Evolutionary conservation across 83 land plant species (phyloP).

Genomic region (Diphasiastrum complanatum): DNA sequence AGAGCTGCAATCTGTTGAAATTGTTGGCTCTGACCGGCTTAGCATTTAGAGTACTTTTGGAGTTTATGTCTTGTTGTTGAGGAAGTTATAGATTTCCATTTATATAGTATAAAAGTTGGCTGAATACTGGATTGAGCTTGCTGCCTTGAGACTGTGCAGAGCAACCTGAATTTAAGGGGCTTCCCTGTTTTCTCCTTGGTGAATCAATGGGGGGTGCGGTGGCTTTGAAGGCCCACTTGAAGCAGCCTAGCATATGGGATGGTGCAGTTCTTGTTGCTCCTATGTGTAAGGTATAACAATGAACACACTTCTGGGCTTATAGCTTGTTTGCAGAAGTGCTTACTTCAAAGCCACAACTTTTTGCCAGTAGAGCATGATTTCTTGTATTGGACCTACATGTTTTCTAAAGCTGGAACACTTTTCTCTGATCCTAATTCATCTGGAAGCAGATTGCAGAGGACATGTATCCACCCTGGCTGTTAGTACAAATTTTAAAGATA

Average conservation of each 20-base stretch:
- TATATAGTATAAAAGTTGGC: no score
- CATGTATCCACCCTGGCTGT: conserved; percentile 31
- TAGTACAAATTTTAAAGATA: conserved; percentile 17
- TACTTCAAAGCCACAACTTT: no score
- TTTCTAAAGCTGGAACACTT: background rate
- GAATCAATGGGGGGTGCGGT: conserved; percentile 98
- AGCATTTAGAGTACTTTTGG: no score
- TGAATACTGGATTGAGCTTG: no score
- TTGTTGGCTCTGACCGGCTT: no score
- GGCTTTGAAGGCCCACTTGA: conserved; percentile 75
- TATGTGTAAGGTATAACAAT: conserved; percentile 77
- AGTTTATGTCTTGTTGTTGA: no score
- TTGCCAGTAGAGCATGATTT: background rate
- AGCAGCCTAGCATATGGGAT: conserved; percentile 69
- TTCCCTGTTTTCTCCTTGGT: conserved; percentile 88
- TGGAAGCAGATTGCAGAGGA: conserved; percentile 21
- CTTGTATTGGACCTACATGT: background rate
- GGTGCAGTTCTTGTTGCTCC: conserved; percentile 94
- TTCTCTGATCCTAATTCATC: background rate
- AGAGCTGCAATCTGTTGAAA: no score
- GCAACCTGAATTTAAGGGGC: conserved; percentile 45
- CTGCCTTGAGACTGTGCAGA: no score
- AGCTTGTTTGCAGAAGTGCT: no score
- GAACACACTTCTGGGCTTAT: background rate
- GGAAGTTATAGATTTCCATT: no score